These are phyloP conservation scores for Knoxia roxburghii DNA, from an alignment of 257 asterid species.

Conservation along the genomic window DNA sequence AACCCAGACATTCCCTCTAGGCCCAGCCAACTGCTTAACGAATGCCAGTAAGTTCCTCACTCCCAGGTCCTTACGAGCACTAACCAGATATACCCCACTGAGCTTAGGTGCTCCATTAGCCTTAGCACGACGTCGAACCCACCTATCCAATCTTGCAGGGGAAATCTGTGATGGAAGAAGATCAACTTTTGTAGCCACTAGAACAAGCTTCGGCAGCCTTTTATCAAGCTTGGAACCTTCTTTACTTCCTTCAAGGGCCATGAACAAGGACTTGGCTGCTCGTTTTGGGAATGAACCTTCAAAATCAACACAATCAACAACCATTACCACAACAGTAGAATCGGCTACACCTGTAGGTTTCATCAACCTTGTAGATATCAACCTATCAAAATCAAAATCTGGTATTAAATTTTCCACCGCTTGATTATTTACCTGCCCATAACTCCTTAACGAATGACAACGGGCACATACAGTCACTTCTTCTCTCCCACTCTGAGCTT, in stretches of 20 bases:
- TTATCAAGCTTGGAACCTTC: constrained; percentile 48
- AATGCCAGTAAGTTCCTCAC: constrained; percentile 72
- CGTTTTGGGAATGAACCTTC: constrained; percentile 94
- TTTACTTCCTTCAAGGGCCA: constrained; percentile 45
- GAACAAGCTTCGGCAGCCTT: constrained; percentile 81
- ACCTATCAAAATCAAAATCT: constrained; percentile 80
- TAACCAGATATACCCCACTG: constrained; percentile 82
- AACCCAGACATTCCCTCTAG: constrained; percentile 96
- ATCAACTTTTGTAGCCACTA: constrained; percentile 92
- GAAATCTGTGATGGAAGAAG: constrained; percentile 93
- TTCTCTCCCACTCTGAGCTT: constrained; percentile 53
- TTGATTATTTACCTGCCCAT: constrained; percentile 85
- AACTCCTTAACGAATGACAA: constrained; percentile 82
- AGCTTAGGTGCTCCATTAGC: constrained; percentile 86
- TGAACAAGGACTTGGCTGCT: constrained; percentile 78
- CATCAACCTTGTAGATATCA: constrained; percentile 73
- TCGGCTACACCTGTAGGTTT: constrained; percentile 80
- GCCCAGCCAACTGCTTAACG: constrained; percentile 76
- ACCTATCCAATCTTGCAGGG: constrained; percentile 76
- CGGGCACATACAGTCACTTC: constrained; percentile 87
- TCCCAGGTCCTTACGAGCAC: constrained; percentile 88
- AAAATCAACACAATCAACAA: constrained; percentile 89
- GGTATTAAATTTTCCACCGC: constrained; percentile 79
- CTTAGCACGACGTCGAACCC: constrained; percentile 88
- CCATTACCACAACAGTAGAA: constrained; percentile 83